These are phyloP conservation scores for Cotoneaster glaucophyllus DNA, from an alignment of 306 rosid genomes.

Conservation along the genomic window DNA sequence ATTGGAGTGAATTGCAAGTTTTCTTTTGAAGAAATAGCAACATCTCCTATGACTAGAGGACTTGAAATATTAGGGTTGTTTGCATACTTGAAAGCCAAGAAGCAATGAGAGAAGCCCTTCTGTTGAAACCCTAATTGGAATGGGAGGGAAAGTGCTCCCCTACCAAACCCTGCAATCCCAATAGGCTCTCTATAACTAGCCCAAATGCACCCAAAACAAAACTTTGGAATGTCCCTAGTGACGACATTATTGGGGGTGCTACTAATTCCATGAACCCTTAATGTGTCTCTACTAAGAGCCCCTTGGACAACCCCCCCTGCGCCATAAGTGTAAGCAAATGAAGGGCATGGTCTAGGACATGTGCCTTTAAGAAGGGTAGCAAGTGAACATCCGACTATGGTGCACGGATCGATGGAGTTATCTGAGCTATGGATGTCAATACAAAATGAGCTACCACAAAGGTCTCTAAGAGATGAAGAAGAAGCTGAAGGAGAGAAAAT, in stretches of 20 bases:
- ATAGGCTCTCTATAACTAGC: conserved; percentile 41
- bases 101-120: conserved; percentile 49
- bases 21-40: conserved; percentile 31
- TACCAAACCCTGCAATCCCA: conserved; percentile 55
- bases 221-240: conserved; percentile 25
- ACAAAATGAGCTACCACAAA: conserved; percentile 38
- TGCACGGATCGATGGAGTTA: conserved; percentile 31
- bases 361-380: conserved; percentile 27
- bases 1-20: conserved; percentile 41
- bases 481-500: conserved; percentile 39
- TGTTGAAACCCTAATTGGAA: conserved; percentile 40
- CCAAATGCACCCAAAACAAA: conserved; percentile 51
- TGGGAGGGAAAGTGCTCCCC: conserved; percentile 43
- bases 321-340: conserved; percentile 49
- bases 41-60: conserved; percentile 39
- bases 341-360: conserved; percentile 48
- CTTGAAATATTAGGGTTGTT: conserved; percentile 55
- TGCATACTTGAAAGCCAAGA: conserved; percentile 46
- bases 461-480: conserved; percentile 35
- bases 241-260: background rate
- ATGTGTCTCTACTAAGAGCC: conserved; percentile 28
- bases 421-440: conserved; percentile 47
- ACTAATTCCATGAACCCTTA: conserved; percentile 28
- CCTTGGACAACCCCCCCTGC: conserved; percentile 37
- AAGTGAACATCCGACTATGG: conserved; percentile 45